Base-by-base conservation (phyloP, 192 early-diverging fungal species). In the Diversispora eburnea region DNA sequence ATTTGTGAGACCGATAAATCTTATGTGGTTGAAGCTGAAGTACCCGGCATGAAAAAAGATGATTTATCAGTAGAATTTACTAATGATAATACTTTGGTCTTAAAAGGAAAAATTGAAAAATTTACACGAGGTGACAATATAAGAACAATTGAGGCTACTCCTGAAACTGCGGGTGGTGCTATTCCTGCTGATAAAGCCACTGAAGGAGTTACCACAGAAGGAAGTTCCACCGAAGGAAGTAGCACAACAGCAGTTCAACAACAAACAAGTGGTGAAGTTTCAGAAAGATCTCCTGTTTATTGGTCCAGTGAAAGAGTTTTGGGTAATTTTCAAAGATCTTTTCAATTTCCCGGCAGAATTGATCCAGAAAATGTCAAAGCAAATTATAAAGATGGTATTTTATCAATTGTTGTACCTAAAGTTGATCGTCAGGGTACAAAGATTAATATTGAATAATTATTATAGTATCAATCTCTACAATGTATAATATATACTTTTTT, bases 1-100 rank as follows among this genome's bases (percentile, higher is more conserved):
- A 46, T 81, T 22, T 17, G 41, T 6, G 80, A 81, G 69, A 71
- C 75, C 8, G 62, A 67, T 22, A 68, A 76, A 62, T 67, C 41
- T 39, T 81, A 81, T 72, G 55, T 79, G n/a, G 39, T 81, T 6
- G 77, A 81, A 41, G 80, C 80, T 8, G 80, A 81, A 67, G 55
- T 81, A 41, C 80, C 80, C 66, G 80, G 80, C 22, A 67, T 78
- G 47, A 70, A 74, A 17, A 81, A 81, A 45, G 67, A 81, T 4
- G 74, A 78, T 67, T 54, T 81, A 22, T 67, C 77, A 3, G 75
- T 81, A 4, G 75, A 81, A 71, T 62, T 81, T 5, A 19, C 67
- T 8, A 74, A 80, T 55, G 70, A 73, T n/a, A 49, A 68, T n/a
- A 81, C 77, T 10, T 67, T 81, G 19, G 46, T 78, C 3, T 22